A percentile compares a stretch with the other conserved stretches of the same genome.
These are phyloP conservation scores for Auricularia sp. DNA, from an alignment of 768 basidiomycete species.

Conservation along the genomic window DNA sequence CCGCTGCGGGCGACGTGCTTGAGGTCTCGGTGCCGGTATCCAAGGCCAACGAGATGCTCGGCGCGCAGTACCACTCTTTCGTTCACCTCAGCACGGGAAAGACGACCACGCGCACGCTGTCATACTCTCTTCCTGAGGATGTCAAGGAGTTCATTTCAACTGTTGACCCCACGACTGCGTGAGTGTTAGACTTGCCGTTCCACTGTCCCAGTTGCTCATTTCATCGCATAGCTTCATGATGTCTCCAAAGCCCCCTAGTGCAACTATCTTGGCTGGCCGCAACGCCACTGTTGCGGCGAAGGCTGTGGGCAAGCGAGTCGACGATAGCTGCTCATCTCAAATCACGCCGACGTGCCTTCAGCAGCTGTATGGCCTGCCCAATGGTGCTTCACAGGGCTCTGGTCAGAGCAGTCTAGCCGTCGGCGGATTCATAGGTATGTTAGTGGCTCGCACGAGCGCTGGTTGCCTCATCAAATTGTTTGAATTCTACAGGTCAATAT, in stretches of 20 bases:
- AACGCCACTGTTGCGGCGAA: neutral
- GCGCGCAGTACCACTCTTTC: constrained; percentile 47
- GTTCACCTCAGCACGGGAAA: constrained; percentile 36
- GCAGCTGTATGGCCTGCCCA: neutral
- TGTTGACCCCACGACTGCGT: constrained; percentile 59
- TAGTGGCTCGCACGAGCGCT: neutral
- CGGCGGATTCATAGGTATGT: constrained; percentile 7
- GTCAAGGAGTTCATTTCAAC: constrained; percentile 46
- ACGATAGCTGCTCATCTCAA: neutral
- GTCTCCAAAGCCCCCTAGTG: neutral
- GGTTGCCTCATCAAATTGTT: too few relatives aligned
- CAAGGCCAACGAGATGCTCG: neutral
- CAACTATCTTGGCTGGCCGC: neutral
- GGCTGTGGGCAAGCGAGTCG: neutral
- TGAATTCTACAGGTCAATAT: constrained; percentile 7
- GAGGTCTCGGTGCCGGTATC: neutral
- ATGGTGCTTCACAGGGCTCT: constrained; percentile 2
- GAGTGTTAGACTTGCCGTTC: constrained; percentile 2
- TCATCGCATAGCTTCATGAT: neutral
- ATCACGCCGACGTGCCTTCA: neutral
- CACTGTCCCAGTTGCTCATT: neutral
- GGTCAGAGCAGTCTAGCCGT: constrained; percentile 15
- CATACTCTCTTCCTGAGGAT: constrained; percentile 46
- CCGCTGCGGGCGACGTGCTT: neutral
- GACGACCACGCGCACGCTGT: constrained; percentile 43